Evolutionary conservation across 345 rosid genomes (phyloP), one percentile per base, ranked within the genome.

Genomic region (Theobroma cacao): DNA sequence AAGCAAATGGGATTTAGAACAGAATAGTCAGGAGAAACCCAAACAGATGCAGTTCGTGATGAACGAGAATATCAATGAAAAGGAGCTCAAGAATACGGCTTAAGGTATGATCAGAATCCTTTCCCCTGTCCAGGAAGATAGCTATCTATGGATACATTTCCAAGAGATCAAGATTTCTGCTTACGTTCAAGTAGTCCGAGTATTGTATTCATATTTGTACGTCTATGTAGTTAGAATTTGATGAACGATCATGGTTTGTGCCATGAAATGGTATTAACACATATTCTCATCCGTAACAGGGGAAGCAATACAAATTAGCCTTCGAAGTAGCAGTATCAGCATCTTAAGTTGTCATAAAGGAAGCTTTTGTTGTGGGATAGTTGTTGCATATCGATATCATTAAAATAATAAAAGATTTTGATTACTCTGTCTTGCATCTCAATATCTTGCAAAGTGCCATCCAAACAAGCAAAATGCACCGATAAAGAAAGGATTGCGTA

Each of bases 1-100:
- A 40, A 61, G 48, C 75, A 88, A 85, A 74, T 77, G 89, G 85
- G 92, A 86, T 82, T 41, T 85, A 65, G 93, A 88, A 67, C 84
- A 88, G 55, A 86, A 84, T 28, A 82, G 40, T 20, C 45, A 66
- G 3, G 85, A 80, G 47, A 85, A 79, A 77, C 43, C 86, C 61
- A 82, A 79, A 77, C 87, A 80, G 62, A 52, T 83, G 79, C 84
- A 90, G 83, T 72, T 77, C 3, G 76, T 48, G 56, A 52, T 60
- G 1, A 58, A 76, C 66, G 81, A 71, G 9, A 65, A 76, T 78
- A 72, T 28, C 34, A 84, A 79, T 43, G 76, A 74, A 52, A 48
- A 90, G 85, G 79, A 75, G 70, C 64, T 82, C 76, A 82, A 76
- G 56, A 60, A 62, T 60, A 53, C 33, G 3, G 26, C 40, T 20